Percentiles rank a stretch among this genome's conserved stretches.
Conservation (phyloP, 2,329 filamentous ascomycete species). For the Byssothecium circinans region DNA sequence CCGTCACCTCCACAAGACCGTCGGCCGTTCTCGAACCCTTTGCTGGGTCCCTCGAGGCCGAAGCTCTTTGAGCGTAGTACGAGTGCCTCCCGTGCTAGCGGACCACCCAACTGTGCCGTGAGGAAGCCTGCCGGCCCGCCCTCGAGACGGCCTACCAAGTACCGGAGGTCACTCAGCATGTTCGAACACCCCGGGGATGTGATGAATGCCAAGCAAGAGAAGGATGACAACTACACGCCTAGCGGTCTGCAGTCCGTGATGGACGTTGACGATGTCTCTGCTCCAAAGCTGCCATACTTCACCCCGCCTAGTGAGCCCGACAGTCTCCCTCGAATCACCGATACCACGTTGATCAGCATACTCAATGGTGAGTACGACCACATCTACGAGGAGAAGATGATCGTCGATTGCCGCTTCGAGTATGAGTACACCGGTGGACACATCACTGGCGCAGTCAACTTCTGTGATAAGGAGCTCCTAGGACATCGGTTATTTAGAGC, state of each 20-base stretch:
- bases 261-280: conserved; percentile 77
- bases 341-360: conserved; percentile 79
- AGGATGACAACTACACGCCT: conserved; percentile 62
- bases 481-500: conserved; percentile 75
- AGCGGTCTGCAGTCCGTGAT: conserved; percentile 71
- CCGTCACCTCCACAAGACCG: conserved; percentile 76
- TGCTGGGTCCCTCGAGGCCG: conserved; percentile 61
- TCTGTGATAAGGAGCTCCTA: conserved; percentile 92
- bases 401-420: conserved; percentile 97
- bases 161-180: conserved; percentile 94
- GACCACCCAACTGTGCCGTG: conserved; percentile 63
- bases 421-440: conserved; percentile 98
- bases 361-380: conserved; percentile 81
- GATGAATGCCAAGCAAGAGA: conserved; percentile 69
- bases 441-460: conserved; percentile 90
- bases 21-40: conserved; percentile 56
- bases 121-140: conserved; percentile 66
- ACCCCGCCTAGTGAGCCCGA: conserved; percentile 78
- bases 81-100: conserved; percentile 63
- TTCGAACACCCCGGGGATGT: conserved; percentile 90
- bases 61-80: conserved; percentile 66
- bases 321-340: conserved; percentile 82
- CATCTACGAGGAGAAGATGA: conserved; percentile 75
- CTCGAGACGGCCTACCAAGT: conserved; percentile 72
- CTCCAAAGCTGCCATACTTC: conserved; percentile 81